Base-by-base conservation (phyloP, 768 basidiomycete species). In the Tulasnella sp. region DNA sequence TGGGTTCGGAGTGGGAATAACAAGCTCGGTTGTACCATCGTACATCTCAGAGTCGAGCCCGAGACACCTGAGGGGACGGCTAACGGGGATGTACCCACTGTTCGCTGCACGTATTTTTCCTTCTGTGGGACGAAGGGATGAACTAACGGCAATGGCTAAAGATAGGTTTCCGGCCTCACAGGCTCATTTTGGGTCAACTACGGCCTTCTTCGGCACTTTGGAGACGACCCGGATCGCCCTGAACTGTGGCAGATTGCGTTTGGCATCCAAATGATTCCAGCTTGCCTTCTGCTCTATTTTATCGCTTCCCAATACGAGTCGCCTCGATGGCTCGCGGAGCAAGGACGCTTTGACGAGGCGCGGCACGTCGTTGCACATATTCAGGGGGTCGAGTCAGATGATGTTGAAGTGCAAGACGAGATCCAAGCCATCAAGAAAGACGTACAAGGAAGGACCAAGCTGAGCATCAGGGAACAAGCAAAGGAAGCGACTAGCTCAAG, bases 231-330 rank as follows among this genome's bases (percentile, higher is more conserved):
- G 15, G 40, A 34, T 29, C 29, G 17, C 22, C 31, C 37, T 31
- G 38, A 2, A 36, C 87, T 87, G 72, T 93, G 92, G 92, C 85
- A 88, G 71, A 88, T 93, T 74, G 90, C 91, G 0, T 91, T 93
- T 78, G 91, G 89, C n/a, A 84, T 93, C 79, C 92, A 93, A 79
- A 86, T 94, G 25, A 88, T 93, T 11, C 93, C 89, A 6, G 90
- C 89, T 0, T 91, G 87, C n/a, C 78, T 89, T 0, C 86, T 90
- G 79, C 79, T 86, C 8, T 74, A 85, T 39, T 80, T 83, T 6
- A 87, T 89, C 85, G 69, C 84, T 8, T 85, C 85, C 72, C 86
- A 88, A 76, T 86, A 87, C 87, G 92, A 93, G 82, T 93, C 92
- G 0, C 92, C 92, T 3, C 88, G 91, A 72, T 93, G 88, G 88